Conservation (phyloP, 805 yeast species). For the Metschnikowia picachoensis region DNA sequence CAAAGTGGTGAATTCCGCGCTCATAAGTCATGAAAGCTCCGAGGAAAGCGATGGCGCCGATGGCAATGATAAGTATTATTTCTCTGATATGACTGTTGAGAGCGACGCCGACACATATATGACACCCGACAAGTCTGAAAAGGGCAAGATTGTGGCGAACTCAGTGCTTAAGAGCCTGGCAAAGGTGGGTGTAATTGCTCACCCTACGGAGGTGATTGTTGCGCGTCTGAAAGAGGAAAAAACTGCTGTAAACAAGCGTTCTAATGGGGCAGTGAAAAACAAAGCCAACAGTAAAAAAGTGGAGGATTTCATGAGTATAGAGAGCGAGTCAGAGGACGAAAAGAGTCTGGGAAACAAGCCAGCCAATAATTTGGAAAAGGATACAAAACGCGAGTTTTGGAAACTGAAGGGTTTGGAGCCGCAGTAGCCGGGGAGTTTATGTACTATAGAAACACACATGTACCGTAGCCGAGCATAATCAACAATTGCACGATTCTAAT, state of each 20-base stretch:
- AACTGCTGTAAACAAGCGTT: too few relatives aligned
- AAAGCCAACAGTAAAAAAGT: slow-evolving; percentile 9
- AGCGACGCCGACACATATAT: slow-evolving; percentile 24
- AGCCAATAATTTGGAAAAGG: slow-evolving; percentile 28
- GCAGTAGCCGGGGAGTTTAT: slow-evolving; percentile 5
- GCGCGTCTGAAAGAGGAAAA: too few relatives aligned
- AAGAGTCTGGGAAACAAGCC: slow-evolving; percentile 11
- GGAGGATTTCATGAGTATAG: slow-evolving; percentile 22
- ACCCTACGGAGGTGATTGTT: too few relatives aligned
- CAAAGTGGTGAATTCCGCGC: slow-evolving; percentile 59
- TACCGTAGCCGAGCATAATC: too few relatives aligned
- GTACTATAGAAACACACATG: not conserved
- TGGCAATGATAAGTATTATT: slow-evolving; percentile 40
- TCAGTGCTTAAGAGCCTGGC: not conserved
- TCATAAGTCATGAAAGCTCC: slow-evolving; percentile 27
- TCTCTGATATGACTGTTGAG: slow-evolving; percentile 41
- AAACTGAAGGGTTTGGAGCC: slow-evolving; percentile 39
- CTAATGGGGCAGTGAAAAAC: not conserved
- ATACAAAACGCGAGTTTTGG: slow-evolving; percentile 38
- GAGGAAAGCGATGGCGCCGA: slow-evolving; percentile 34
- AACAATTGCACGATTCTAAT: too few relatives aligned
- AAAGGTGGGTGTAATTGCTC: too few relatives aligned
- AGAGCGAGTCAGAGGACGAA: slow-evolving; percentile 18
- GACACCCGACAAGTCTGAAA: not conserved
- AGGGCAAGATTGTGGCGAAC: not conserved